These are phyloP conservation scores for Solanum sitiens DNA, from an alignment of 257 asterid genomes.

Conservation along the genomic window DNA sequence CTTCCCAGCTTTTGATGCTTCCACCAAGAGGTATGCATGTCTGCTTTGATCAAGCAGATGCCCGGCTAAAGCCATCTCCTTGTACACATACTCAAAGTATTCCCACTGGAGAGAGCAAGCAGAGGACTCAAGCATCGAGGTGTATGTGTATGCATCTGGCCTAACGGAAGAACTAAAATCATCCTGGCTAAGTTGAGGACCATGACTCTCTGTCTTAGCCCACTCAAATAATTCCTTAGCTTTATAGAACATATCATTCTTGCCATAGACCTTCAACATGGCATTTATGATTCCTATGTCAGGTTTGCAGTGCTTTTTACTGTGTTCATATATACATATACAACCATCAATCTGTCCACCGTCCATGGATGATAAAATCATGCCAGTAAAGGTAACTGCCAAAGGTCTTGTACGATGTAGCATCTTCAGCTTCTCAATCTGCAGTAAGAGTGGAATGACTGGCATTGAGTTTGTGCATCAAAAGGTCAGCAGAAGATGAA, in stretches of 20 bases:
- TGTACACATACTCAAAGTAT: slow-evolving; percentile 71
- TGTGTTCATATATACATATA: slow-evolving; percentile 52
- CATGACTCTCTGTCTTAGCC: slow-evolving; percentile 20
- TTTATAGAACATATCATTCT: slow-evolving; percentile 68
- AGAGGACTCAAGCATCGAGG: slow-evolving; percentile 81
- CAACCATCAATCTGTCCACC: slow-evolving; percentile 73
- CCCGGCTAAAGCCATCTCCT: slow-evolving; percentile 64
- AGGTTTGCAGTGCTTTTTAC: slow-evolving; percentile 36
- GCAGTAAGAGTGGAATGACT: slow-evolving; percentile 8
- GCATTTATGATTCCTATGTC: slow-evolving; percentile 76
- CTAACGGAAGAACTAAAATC: slow-evolving; percentile 14
- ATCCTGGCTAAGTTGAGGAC: slow-evolving; percentile 9
- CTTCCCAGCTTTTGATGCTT: slow-evolving; percentile 87
- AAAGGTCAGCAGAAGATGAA: background rate
- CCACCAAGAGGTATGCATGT: slow-evolving; percentile 42
- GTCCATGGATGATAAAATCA: slow-evolving; percentile 72
- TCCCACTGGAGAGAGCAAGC: slow-evolving; percentile 86
- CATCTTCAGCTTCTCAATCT: slow-evolving; percentile 59
- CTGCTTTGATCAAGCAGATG: slow-evolving; percentile 40
- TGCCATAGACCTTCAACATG: slow-evolving; percentile 67
- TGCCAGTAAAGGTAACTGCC: slow-evolving; percentile 73
- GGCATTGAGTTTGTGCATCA: background rate
- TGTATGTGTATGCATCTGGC: slow-evolving; percentile 57
- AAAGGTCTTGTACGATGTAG: slow-evolving; percentile 46
- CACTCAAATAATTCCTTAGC: slow-evolving; percentile 81